Evolutionary conservation across 2,329 filamentous ascomycete species (phyloP).

Genomic region (Botryotinia calthae): DNA sequence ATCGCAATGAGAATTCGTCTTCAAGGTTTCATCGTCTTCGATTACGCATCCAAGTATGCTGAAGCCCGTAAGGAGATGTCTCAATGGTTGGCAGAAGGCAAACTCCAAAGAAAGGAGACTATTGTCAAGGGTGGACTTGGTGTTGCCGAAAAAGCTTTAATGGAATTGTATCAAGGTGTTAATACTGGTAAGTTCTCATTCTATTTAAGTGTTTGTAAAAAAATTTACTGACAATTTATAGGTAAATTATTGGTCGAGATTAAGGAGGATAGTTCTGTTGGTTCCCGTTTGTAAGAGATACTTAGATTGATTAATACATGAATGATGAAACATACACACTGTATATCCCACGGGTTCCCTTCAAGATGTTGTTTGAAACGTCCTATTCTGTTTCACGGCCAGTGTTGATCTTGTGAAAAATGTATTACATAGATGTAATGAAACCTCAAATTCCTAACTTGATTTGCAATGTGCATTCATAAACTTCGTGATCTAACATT

Average conservation of each 20-base stretch:
- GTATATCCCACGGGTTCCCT: not conserved
- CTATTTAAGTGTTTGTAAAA: not conserved
- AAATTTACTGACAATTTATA: constrained; percentile 17
- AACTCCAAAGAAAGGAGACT: constrained; percentile 68
- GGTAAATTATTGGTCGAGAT: constrained; percentile 57
- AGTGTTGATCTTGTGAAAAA: not conserved
- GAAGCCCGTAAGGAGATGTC: constrained; percentile 59
- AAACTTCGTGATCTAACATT: not conserved
- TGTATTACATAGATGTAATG: not conserved
- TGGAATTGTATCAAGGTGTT: constrained; percentile 62
- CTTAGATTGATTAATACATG: not conserved
- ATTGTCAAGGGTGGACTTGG: constrained; percentile 67
- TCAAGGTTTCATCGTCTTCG: constrained; percentile 72
- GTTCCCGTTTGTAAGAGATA: constrained; percentile 23
- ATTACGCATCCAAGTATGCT: constrained; percentile 58
- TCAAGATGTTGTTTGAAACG: not conserved
- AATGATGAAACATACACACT: not conserved
- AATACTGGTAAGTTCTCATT: constrained; percentile 58
- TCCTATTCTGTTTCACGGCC: not conserved
- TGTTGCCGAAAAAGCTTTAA: constrained; percentile 60
- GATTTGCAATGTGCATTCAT: not conserved
- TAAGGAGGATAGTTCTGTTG: constrained; percentile 39
- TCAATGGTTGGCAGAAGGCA: constrained; percentile 68
- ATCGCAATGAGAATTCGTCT: constrained; percentile 57
- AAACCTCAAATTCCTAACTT: not conserved